phyloP scores from a whole-genome alignment of 2,329 filamentous ascomycete genomes.

The Cytospora mali region DNA sequence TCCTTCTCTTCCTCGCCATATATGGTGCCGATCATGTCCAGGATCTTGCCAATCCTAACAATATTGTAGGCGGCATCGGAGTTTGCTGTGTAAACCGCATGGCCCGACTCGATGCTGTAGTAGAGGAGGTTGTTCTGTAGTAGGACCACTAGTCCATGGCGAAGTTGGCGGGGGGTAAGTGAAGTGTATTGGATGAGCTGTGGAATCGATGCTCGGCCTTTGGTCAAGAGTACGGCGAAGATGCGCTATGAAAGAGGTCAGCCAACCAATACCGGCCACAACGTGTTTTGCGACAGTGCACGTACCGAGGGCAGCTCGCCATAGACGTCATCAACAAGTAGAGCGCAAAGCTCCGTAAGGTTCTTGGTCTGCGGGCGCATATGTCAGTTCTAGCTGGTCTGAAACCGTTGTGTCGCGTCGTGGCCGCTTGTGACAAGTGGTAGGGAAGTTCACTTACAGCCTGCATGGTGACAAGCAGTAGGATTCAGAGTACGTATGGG shows the following conservation, averaged over 20 bases:
- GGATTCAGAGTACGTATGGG: conserved; percentile 33
- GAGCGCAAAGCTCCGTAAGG: conserved; percentile 83
- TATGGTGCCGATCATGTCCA: conserved; percentile 72
- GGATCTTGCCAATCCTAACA: conserved; percentile 77
- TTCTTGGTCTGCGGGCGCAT: conserved; percentile 61
- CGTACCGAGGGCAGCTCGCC: conserved; percentile 90
- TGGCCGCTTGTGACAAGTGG: conserved; percentile 13
- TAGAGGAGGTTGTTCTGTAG: conserved; percentile 87
- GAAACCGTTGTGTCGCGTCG: background rate
- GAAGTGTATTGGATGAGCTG: conserved; percentile 73
- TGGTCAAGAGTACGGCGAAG: conserved; percentile 74
- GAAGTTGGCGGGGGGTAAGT: conserved; percentile 73
- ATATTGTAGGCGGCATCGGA: conserved; percentile 78
- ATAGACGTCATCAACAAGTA: conserved; percentile 86
- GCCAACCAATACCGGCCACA: conserved; percentile 14
- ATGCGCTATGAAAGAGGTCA: conserved; percentile 66
- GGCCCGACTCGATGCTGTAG: conserved; percentile 66
- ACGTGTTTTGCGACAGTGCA: conserved; percentile 30
- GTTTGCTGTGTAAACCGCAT: conserved; percentile 84
- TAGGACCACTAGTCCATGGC: conserved; percentile 79
- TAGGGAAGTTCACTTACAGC: conserved; percentile 36
- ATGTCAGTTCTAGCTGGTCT: conserved; percentile 8
- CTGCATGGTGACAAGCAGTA: conserved; percentile 38
- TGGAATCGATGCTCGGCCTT: conserved; percentile 74
- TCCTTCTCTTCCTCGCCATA: conserved; percentile 75